Conservation (phyloP, 257 asterid species). For the Eustoma russellianum region DNA sequence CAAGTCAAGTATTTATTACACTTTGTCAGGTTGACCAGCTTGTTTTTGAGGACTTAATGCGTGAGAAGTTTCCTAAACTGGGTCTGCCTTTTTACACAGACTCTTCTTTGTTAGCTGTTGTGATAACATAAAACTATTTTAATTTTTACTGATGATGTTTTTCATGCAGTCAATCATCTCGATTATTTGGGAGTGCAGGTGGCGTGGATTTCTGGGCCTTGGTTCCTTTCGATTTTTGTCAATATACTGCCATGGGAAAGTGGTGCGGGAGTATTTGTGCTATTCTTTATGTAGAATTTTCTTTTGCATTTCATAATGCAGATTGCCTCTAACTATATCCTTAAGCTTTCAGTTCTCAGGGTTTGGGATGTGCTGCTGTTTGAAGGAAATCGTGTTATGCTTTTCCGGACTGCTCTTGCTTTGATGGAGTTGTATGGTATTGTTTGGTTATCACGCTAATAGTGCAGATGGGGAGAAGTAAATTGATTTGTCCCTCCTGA, state of each 20-base stretch:
- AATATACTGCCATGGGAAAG: constrained; percentile 98
- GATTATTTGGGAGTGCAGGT: constrained; percentile 90
- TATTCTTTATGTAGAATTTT: background rate
- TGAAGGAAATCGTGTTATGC: constrained; percentile 97
- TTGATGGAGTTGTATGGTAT: constrained; percentile 91
- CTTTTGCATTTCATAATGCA: background rate
- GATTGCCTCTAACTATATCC: constrained; percentile 5
- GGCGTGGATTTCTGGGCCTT: constrained; percentile 80
- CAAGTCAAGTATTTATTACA: constrained; percentile 4
- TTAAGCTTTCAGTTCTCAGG: constrained; percentile 59
- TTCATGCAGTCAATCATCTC: constrained; percentile 70
- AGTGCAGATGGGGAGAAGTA: too few relatives aligned
- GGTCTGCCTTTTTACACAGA: constrained; percentile 34
- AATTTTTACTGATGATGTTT: constrained; percentile 10
- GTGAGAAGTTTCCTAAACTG: constrained; percentile 79
- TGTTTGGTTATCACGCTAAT: background rate
- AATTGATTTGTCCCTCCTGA: background rate
- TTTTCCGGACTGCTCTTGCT: constrained; percentile 88
- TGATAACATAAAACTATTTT: constrained; percentile 2
- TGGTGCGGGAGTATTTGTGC: constrained; percentile 38
- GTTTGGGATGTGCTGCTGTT: constrained; percentile 92
- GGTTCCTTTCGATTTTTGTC: constrained; percentile 86
- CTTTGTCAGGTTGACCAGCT: constrained; percentile 74
- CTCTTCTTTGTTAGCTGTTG: constrained; percentile 4
- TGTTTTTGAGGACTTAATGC: constrained; percentile 88